Percentiles rank a stretch among this genome's conserved stretches.
These are phyloP conservation scores for Cryphonectria carpinicola DNA, from an alignment of 2,329 filamentous ascomycete species.

Conservation along the genomic window DNA sequence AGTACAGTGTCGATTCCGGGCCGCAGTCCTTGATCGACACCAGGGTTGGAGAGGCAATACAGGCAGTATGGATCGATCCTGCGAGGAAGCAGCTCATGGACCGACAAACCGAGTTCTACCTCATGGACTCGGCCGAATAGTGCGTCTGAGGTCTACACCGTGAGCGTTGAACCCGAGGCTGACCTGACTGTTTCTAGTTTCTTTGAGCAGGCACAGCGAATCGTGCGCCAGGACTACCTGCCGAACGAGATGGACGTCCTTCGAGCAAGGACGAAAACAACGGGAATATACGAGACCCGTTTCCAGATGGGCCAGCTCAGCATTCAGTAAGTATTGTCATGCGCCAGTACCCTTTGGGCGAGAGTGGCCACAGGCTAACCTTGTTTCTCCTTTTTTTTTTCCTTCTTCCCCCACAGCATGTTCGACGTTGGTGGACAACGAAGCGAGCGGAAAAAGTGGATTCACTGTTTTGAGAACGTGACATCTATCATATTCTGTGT, in stretches of 20 bases:
- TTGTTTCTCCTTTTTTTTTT: background rate
- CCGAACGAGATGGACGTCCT: conserved; percentile 95
- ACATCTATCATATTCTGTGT: conserved; percentile 99
- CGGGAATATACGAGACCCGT: conserved; percentile 97
- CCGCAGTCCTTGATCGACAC: conserved; percentile 83
- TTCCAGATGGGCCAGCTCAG: conserved; percentile 99
- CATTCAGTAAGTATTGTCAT: conserved; percentile 73
- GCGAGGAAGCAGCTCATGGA: conserved; percentile 83
- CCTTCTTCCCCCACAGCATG: conserved; percentile 67
- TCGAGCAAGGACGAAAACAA: conserved; percentile 95
- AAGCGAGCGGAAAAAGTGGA: conserved; percentile 99
- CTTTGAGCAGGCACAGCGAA: conserved; percentile 89
- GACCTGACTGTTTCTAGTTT: conserved; percentile 64
- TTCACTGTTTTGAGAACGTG: conserved; percentile 99
- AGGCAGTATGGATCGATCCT: conserved; percentile 87
- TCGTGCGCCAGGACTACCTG: conserved; percentile 82
- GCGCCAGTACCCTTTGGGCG: background rate
- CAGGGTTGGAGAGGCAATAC: conserved; percentile 80
- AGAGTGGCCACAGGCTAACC: conserved; percentile 32
- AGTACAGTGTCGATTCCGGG: conserved; percentile 89
- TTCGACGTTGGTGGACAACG: conserved; percentile 97
- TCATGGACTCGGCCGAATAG: conserved; percentile 99
- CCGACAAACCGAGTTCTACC: conserved; percentile 95
- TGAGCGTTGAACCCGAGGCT: background rate
- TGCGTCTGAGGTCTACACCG: conserved; percentile 53